A percentile compares a stretch with the other conserved stretches of the same genome.
Evolutionary conservation across 495 filamentous ascomycete genomes (phyloP).

Genomic region (Filosporella fistucella): DNA sequence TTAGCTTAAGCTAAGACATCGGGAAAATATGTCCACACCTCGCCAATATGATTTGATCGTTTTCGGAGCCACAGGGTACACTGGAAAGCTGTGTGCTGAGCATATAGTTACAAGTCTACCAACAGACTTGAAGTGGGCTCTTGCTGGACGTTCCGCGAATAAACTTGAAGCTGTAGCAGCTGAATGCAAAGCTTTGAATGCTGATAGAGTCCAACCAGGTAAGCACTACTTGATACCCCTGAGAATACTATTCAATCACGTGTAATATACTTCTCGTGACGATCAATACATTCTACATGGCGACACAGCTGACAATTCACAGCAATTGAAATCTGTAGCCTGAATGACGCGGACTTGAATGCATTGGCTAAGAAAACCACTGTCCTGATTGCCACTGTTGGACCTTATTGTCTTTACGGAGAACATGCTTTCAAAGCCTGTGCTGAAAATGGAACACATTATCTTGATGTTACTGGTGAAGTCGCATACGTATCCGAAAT

Average conservation of each 20-base stretch:
- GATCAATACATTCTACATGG: too few relatives aligned
- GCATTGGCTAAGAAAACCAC: conserved; percentile 69
- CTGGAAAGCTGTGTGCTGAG: conserved; percentile 72
- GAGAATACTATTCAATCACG: conserved; percentile 1
- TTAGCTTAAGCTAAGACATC: too few relatives aligned
- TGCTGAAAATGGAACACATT: conserved; percentile 82
- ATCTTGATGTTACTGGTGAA: conserved; percentile 88
- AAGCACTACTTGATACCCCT: conserved; percentile 9
- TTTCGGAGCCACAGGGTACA: conserved; percentile 84
- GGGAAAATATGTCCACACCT: conserved; percentile 18
- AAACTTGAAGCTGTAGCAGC: conserved; percentile 69
- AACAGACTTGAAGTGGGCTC: conserved; percentile 81
- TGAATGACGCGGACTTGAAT: conserved; percentile 60
- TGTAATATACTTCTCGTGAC: too few relatives aligned
- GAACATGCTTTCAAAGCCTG: conserved; percentile 84
- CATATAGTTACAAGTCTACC: conserved; percentile 71
- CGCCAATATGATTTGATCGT: conserved; percentile 80
- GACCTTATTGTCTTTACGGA: conserved; percentile 77
- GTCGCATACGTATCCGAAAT: conserved; percentile 74
- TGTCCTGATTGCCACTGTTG: conserved; percentile 78
- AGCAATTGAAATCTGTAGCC: conserved; percentile 60
- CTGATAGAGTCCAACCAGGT: conserved; percentile 68
- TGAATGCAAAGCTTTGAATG: conserved; percentile 60
- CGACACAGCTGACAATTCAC: conserved; percentile 3
- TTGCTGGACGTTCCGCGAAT: conserved; percentile 72